A percentile compares a stretch with the other conserved stretches of the same genome.
These are phyloP conservation scores for Cutaneotrichosporon sp. DNA, from an alignment of 1,284 basidiomycete species.

Conservation along the genomic window DNA sequence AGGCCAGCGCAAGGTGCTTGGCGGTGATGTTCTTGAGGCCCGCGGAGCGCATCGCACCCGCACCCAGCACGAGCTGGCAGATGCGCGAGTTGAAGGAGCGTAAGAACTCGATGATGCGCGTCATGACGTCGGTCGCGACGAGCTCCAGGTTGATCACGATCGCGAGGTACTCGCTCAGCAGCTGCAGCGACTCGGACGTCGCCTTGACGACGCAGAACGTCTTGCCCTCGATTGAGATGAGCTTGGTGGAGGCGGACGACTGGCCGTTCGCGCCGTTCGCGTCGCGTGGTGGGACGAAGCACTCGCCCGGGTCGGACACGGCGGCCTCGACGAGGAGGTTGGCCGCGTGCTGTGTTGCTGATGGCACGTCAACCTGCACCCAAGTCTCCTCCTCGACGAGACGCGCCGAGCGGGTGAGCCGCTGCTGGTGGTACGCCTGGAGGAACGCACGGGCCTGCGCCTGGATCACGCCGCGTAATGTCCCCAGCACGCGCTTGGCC, in stretches of 20 bases:
- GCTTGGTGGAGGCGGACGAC: conserved; percentile 57
- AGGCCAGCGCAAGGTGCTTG: conserved; percentile 93
- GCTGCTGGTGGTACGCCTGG: conserved; percentile 78
- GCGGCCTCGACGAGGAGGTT: conserved; percentile 78
- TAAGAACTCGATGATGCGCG: conserved; percentile 88
- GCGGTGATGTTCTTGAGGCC: conserved; percentile 98
- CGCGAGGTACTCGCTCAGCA: conserved; percentile 82
- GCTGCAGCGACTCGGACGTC: conserved; percentile 71
- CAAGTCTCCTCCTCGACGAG: conserved; percentile 63
- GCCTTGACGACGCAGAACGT: conserved; percentile 84
- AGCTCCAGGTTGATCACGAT: conserved; percentile 85
- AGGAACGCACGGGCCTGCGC: conserved; percentile 87
- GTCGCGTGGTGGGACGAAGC: conserved; percentile 55
- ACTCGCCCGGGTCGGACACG: conserved; percentile 73
- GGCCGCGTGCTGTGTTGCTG: conserved; percentile 67
- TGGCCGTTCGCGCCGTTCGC: conserved; percentile 20
- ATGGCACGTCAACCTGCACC: conserved; percentile 72
- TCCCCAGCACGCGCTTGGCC: conserved; percentile 86
- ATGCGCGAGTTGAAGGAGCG: conserved; percentile 98
- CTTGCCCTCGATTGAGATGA: conserved; percentile 78
- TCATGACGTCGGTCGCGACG: conserved; percentile 92
- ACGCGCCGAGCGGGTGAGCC: conserved; percentile 79
- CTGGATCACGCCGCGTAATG: conserved; percentile 77
- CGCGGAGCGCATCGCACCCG: conserved; percentile 96
- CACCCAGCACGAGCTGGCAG: conserved; percentile 96